Conservation (phyloP, 257 asterid genomes). For the Craterostigma plantagineum region DNA sequence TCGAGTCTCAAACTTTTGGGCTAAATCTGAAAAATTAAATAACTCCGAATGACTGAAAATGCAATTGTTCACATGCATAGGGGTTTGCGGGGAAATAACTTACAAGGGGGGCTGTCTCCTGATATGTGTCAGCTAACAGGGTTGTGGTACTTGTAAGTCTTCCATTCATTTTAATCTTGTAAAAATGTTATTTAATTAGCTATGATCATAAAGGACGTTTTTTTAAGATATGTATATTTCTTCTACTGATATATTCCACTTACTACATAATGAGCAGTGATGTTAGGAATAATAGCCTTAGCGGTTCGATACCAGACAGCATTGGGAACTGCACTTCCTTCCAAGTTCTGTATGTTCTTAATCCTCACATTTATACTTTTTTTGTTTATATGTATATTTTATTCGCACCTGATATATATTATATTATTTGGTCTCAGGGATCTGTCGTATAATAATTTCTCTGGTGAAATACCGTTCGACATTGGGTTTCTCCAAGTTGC, state of each 20-base stretch:
- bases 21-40: not conserved
- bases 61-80: conserved; percentile 18
- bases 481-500: conserved; percentile 99
- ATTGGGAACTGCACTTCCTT: conserved; percentile 92
- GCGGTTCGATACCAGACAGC: conserved; percentile 66
- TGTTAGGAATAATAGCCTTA: conserved; percentile 86
- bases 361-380: not conserved
- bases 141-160: conserved; percentile 96
- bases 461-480: conserved; percentile 83
- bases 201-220: not conserved
- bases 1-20: no score
- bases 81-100: conserved; percentile 82
- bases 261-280: conserved; percentile 27
- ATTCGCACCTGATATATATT: not conserved
- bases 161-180: not conserved
- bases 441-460: conserved; percentile 63
- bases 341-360: conserved; percentile 90
- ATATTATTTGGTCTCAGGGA: conserved; percentile 33
- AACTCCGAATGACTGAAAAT: not conserved
- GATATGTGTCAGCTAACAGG: conserved; percentile 95
- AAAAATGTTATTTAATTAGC: not conserved
- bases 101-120: conserved; percentile 72
- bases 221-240: no score
- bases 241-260: not conserved
- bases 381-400: not conserved